These are phyloP conservation scores for Lactarius quietus DNA, from an alignment of 768 basidiomycete genomes.

Conservation along the genomic window DNA sequence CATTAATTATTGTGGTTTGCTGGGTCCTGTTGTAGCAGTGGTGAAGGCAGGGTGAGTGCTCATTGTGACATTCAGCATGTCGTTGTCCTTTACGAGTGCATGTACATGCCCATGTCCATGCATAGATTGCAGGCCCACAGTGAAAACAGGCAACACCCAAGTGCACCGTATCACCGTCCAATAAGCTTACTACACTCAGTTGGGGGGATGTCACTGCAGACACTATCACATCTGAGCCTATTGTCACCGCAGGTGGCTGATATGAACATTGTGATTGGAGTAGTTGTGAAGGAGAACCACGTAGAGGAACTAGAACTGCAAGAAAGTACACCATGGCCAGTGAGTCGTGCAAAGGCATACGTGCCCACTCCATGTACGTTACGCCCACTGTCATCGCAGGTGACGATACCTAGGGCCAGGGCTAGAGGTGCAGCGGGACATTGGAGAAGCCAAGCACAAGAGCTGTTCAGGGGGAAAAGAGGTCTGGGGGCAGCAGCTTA, in stretches of 20 bases:
- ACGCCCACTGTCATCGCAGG: conserved; percentile 4
- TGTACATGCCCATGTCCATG: too few species aligned
- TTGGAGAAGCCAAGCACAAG: conserved; percentile 17
- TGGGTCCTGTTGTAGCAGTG: too few species aligned
- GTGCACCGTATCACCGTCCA: conserved; percentile 26
- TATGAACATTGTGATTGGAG: conserved; percentile 23
- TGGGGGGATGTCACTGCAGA: conserved; percentile 22
- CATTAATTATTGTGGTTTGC: too few species aligned
- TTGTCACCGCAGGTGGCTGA: conserved; percentile 4
- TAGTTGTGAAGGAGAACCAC: conserved; percentile 25
- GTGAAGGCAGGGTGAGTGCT: too few species aligned
- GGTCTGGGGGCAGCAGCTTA: not conserved
- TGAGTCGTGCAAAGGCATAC: conserved; percentile 1
- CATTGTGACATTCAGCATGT: too few species aligned
- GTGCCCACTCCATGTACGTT: conserved; percentile 13
- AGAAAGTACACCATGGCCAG: not conserved
- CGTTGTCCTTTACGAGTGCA: too few species aligned
- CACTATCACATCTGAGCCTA: conserved; percentile 12
- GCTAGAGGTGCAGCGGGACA: not conserved
- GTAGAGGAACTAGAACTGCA: conserved; percentile 13
- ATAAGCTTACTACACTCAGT: conserved; percentile 21
- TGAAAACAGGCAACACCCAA: too few species aligned
- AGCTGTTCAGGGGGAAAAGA: conserved; percentile 15
- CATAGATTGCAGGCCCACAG: too few species aligned
- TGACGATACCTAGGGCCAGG: conserved; percentile 14